Evolutionary conservation across 2,329 filamentous ascomycete genomes (phyloP).

Genomic region (Diaporthe batatas): DNA sequence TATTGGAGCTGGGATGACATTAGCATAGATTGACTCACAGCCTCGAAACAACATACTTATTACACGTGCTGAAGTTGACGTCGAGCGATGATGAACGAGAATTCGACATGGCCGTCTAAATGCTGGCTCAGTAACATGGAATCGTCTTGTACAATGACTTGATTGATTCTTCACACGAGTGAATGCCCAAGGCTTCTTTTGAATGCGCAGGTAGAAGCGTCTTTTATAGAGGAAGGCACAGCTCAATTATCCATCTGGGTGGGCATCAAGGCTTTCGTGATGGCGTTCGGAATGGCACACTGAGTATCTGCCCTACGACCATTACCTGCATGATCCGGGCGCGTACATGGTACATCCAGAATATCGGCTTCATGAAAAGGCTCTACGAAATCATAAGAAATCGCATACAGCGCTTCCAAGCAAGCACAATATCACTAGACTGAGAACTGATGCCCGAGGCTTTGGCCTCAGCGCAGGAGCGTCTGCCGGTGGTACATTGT

Average conservation of each 20-base stretch:
- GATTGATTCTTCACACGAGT: neutral
- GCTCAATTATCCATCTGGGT: neutral
- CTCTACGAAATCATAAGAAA: neutral
- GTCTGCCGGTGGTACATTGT: neutral
- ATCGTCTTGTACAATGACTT: neutral
- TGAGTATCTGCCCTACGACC: neutral
- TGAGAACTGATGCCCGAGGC: neutral
- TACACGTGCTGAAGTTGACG: conserved; percentile 16
- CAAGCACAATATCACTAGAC: neutral
- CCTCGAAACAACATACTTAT: neutral
- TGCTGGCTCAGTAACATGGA: neutral
- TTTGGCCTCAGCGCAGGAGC: neutral
- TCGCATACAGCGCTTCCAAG: neutral
- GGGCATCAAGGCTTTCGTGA: neutral
- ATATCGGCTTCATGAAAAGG: neutral
- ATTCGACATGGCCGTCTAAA: conserved; percentile 5
- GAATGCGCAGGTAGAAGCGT: neutral
- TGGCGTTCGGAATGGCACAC: neutral
- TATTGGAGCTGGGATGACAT: conserved; percentile 3
- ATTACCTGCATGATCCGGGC: neutral
- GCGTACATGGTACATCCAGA: neutral
- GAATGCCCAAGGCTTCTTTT: neutral
- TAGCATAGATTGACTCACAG: neutral
- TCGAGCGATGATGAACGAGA: conserved; percentile 32
- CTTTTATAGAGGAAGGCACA: neutral